A percentile compares a stretch with the other conserved stretches of the same genome.
These are phyloP conservation scores for Dunaliella sp. DNA, from an alignment of 139 green algal genomes.

Conservation along the genomic window DNA sequence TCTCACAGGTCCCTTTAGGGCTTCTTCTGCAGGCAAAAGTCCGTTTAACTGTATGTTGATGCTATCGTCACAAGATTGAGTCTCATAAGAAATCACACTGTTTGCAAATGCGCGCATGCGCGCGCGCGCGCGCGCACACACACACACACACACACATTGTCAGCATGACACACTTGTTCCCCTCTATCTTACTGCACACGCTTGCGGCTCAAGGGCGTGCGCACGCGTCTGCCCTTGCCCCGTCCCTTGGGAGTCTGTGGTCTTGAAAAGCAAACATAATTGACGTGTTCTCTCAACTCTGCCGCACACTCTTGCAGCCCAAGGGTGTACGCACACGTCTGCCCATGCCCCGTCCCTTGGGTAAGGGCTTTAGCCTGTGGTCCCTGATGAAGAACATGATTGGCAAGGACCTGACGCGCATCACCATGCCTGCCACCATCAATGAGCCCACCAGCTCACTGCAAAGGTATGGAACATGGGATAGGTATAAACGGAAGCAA, in stretches of 20 bases:
- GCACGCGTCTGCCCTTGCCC: constrained; percentile 31
- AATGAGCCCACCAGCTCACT: constrained; percentile 89
- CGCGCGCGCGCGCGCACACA: not conserved
- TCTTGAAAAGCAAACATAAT: constrained; percentile 85
- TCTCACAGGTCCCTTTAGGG: too few relatives aligned
- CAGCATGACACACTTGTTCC: too few relatives aligned
- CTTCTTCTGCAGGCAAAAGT: too few relatives aligned
- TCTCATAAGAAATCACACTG: too few relatives aligned
- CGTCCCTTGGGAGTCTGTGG: constrained; percentile 72
- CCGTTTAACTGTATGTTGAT: too few relatives aligned
- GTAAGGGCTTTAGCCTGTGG: constrained; percentile 75
- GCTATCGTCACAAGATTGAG: too few relatives aligned
- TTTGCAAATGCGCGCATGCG: too few relatives aligned
- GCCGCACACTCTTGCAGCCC: too few relatives aligned
- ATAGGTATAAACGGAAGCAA: too few relatives aligned
- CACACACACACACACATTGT: not conserved
- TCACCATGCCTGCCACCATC: constrained; percentile 94
- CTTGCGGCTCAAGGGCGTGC: not conserved
- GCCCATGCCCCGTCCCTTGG: constrained; percentile 39
- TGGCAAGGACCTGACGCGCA: constrained; percentile 73
- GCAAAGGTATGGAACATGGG: constrained; percentile 73
- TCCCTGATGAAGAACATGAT: constrained; percentile 86
- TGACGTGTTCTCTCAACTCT: too few relatives aligned
- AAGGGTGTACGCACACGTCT: constrained; percentile 21
- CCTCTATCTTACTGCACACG: too few relatives aligned